Evolutionary conservation across 441 rosid genomes (phyloP).

Genomic region (Populus hybrid): DNA sequence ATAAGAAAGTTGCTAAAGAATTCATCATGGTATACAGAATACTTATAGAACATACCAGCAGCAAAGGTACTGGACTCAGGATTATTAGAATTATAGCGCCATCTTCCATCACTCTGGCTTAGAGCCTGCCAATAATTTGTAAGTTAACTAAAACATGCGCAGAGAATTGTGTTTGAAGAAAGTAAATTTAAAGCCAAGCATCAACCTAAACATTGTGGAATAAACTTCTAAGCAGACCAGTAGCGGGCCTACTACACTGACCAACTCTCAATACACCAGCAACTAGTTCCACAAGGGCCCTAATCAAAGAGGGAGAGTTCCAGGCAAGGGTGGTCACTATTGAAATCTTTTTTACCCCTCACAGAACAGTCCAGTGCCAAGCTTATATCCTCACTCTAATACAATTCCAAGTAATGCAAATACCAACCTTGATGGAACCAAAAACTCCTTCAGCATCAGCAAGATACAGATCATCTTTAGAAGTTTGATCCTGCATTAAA

Average conservation of each 20-base stretch:
- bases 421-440: constrained; percentile 82
- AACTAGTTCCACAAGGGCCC: constrained; percentile 13
- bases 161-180: not conserved
- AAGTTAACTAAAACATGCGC: constrained; percentile 21
- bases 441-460: constrained; percentile 72
- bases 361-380: not conserved
- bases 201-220: not conserved
- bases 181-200: not conserved
- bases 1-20: not conserved
- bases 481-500: constrained; percentile 55
- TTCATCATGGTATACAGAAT: not conserved
- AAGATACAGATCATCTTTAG: constrained; percentile 60
- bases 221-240: not conserved
- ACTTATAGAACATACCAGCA: constrained; percentile 57
- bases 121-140: constrained; percentile 58
- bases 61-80: constrained; percentile 86
- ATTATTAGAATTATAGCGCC: too few relatives aligned
- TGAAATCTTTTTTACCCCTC: not conserved
- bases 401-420: constrained; percentile 14
- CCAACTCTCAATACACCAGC: constrained; percentile 5
- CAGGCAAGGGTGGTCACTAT: not conserved
- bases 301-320: constrained; percentile 1
- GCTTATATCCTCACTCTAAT: not conserved
- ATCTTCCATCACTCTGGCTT: constrained; percentile 93
- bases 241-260: not conserved